Base-by-base conservation (phyloP, 306 rosid genomes). In the Argentina anserina region DNA sequence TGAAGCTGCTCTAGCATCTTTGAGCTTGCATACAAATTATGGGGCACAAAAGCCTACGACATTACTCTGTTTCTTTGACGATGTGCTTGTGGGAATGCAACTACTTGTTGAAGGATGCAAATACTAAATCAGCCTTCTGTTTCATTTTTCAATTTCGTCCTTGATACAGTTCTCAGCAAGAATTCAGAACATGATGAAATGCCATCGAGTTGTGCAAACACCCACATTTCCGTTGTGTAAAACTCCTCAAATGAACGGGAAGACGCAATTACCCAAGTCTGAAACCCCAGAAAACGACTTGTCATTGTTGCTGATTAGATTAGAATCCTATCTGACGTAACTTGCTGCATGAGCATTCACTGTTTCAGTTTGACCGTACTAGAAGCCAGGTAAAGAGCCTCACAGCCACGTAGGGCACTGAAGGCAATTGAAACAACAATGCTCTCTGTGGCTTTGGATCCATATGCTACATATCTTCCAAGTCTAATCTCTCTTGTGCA, bases 261-360 rank as follows among this genome's bases (percentile, higher is more conserved):
- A 62, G 42, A 62, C 67, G 4, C 67, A 20, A 3, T 33, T 62
- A 62, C 67, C 43, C 67, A 62, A 59, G n/a, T 14, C 65, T 59
- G 39, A 58, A 15, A 59, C 25, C 39, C 25, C 42, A 34, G 42
- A 34, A 60, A 61, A 9, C 15, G 43, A 33, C 43, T 25, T 33
- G 26, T 7, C 26, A 8, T 59, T 61, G 67, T 15, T 61, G 42
- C 40, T 31, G 42, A 33, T n/a, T 60, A 60, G 65, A 60, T 29
- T 21, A 61, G 66, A 61, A 33, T 61, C 67, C 43, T 33, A 9
- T 34, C 39, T 29, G 65, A 59, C 23, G 23, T 2, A 15, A 28
- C 40, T 29, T 29, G 65, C 40, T 15, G 40, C 34, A 15, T 2
- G 40, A 59, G 65, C 7, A 29, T 14, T 59, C 65, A 62, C 67